Evolutionary conservation across 208 protist species (phyloP).

Genomic region (Leishmania turanica): DNA sequence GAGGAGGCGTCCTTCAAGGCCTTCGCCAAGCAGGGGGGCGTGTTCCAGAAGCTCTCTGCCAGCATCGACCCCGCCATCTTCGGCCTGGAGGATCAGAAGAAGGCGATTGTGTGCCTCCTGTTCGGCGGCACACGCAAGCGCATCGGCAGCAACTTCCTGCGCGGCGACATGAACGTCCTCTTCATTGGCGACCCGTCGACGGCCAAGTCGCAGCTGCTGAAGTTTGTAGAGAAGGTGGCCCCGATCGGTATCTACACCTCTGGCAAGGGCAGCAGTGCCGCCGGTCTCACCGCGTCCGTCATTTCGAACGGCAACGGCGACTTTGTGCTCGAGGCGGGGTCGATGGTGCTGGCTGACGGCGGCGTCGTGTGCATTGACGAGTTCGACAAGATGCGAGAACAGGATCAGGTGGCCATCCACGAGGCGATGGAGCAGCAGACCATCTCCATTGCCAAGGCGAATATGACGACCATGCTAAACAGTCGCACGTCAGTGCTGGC

Average conservation of each 20-base stretch:
- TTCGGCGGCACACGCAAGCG: conserved; percentile 98
- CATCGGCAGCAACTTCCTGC: conserved; percentile 96
- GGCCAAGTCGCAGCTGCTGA: conserved; percentile 99
- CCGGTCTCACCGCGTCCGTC: conserved; percentile 98
- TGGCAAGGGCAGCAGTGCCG: conserved; percentile 98
- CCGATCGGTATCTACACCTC: conserved; percentile 99
- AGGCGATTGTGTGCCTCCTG: conserved; percentile 95
- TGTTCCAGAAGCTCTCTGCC: conserved; percentile 95
- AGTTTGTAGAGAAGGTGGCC: conserved; percentile 97
- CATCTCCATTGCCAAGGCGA: conserved; percentile 99
- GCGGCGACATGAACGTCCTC: conserved; percentile 99
- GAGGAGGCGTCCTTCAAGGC: conserved; percentile 92
- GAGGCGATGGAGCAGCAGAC: conserved; percentile 99
- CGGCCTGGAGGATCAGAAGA: conserved; percentile 98
- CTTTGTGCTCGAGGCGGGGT: conserved; percentile 99
- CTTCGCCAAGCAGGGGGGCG: conserved; percentile 75
- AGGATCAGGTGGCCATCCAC: conserved; percentile 99
- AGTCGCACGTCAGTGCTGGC: conserved; percentile 98
- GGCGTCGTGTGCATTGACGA: conserved; percentile 99
- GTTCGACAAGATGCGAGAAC: conserved; percentile 99
- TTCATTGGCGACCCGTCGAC: conserved; percentile 99
- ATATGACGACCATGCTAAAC: conserved; percentile 99
- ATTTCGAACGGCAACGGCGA: conserved; percentile 91
- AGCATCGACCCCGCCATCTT: conserved; percentile 99
- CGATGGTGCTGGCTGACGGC: conserved; percentile 99